Evolutionary conservation across 176 grass and related monocot genomes (phyloP).

Genomic region (Musa troglodytarum): DNA sequence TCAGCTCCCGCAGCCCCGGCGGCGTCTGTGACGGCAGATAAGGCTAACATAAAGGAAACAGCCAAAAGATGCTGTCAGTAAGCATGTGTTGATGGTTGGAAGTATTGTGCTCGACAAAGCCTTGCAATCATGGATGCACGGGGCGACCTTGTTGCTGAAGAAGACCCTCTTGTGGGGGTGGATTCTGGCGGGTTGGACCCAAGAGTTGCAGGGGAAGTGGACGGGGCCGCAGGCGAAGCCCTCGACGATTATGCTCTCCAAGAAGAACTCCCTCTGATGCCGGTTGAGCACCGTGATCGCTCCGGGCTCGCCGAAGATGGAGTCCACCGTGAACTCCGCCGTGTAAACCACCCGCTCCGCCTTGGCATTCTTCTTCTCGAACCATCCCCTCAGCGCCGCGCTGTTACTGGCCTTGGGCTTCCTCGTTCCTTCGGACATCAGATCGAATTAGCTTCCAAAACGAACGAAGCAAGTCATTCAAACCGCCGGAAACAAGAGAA

Average conservation of each 20-base stretch:
- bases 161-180: conserved; percentile 40
- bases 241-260: conserved; percentile 78
- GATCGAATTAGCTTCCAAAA: not conserved
- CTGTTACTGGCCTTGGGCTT: conserved; percentile 44
- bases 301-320: conserved; percentile 64
- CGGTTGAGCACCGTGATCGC: conserved; percentile 70
- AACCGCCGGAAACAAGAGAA: not conserved
- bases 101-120: not conserved
- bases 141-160: conserved; percentile 57
- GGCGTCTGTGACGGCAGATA: conserved; percentile 80
- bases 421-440: conserved; percentile 25
- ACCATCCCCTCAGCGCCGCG: conserved; percentile 56
- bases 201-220: conserved; percentile 78
- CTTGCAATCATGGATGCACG: not conserved
- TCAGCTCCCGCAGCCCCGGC: conserved; percentile 48
- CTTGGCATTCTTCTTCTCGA: conserved; percentile 77
- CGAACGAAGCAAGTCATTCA: not conserved
- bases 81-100: not conserved
- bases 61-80: not conserved
- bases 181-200: conserved; percentile 53
- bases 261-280: conserved; percentile 67
- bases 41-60: conserved; percentile 27
- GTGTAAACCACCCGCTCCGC: conserved; percentile 67
- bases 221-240: conserved; percentile 49
- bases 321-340: conserved; percentile 72